Base-by-base conservation (phyloP, 2,329 filamentous ascomycete species). In the Rhytidhysteron rufulum region DNA sequence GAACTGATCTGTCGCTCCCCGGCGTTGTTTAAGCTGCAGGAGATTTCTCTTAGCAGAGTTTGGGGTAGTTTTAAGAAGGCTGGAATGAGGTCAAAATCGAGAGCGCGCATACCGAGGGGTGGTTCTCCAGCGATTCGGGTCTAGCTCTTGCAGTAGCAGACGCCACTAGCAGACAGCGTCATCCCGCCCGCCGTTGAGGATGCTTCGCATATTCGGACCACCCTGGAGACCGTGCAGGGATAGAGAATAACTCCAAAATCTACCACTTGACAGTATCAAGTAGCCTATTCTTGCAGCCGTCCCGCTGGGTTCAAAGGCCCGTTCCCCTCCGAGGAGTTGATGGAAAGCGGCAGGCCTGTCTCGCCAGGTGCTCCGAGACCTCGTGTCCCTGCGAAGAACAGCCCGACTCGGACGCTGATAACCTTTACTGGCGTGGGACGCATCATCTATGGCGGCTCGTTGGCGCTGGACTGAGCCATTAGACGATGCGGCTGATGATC, bases 401-500 rank as follows among this genome's bases (percentile, higher is more conserved):
- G 13, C 24, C 13, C 8, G 24, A 7, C 13, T 27, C 24, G 24
- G 24, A 27, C 8, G 13, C 8, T 27, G 24, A 27, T 27, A 27
- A 13, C 13, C 24, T n/a, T n/a, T n/a, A n/a, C n/a, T n/a, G 13
- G 24, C 24, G 13, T 8, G 8, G 13, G 24, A 13, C 24, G 24
- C 13, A 7, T 27, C 24, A 27, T 13, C 10, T 17, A 16, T 21
- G 32, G 31, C 30, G 31, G 31, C 24, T 29, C 32, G 25, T 32
- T 20, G 39, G 33, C 39, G 25, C 22, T 31, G 25, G 24, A 16
- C 24, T 25, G 27, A n/a, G 18, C 27, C 20, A 15, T 44, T 25
- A n/a, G n/a, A 43, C 51, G 44, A 63, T 63, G 61, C 59, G 61
- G 61, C 61, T 65, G 62, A 65, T 61, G 59, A 62, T 60, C 56